Conservation (phyloP, 306 rosid species). For the Begonia loranthoides region DNA sequence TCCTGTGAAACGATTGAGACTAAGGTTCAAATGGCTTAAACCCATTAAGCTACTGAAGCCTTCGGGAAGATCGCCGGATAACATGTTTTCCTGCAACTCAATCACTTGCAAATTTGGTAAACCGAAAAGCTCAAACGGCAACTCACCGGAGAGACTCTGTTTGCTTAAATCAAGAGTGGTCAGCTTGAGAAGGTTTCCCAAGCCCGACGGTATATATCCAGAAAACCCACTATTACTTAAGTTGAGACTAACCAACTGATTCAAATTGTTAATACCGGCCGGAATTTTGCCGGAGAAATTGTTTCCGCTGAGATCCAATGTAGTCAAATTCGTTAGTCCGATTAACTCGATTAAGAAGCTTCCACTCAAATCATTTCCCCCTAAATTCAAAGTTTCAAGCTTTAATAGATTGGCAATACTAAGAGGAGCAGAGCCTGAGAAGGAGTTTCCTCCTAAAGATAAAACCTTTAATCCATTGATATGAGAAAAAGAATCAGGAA, state of each 20-base stretch:
- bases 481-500: conserved; percentile 51
- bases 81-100: conserved; percentile 57
- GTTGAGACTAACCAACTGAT: conserved; percentile 48
- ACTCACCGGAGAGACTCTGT: conserved; percentile 69
- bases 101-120: conserved; percentile 73
- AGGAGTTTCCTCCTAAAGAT: conserved; percentile 56
- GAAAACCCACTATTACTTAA: conserved; percentile 66
- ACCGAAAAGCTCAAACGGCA: conserved; percentile 81
- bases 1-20: conserved; percentile 62
- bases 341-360: conserved; percentile 33
- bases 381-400: conserved; percentile 53
- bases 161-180: conserved; percentile 77
- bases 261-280: conserved; percentile 38
- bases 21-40: conserved; percentile 54
- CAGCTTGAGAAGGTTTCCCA: conserved; percentile 71
- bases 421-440: conserved; percentile 50
- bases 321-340: conserved; percentile 46
- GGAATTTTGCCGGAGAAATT: conserved; percentile 42
- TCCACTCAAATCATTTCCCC: conserved; percentile 53
- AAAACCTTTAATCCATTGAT: conserved; percentile 40
- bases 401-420: conserved; percentile 46
- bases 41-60: conserved; percentile 88
- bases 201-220: conserved; percentile 53
- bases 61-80: conserved; percentile 74
- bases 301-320: conserved; percentile 66